These are phyloP conservation scores for Scenedesmus sp. DNA, from an alignment of 163 green algal genomes.

Conservation along the genomic window DNA sequence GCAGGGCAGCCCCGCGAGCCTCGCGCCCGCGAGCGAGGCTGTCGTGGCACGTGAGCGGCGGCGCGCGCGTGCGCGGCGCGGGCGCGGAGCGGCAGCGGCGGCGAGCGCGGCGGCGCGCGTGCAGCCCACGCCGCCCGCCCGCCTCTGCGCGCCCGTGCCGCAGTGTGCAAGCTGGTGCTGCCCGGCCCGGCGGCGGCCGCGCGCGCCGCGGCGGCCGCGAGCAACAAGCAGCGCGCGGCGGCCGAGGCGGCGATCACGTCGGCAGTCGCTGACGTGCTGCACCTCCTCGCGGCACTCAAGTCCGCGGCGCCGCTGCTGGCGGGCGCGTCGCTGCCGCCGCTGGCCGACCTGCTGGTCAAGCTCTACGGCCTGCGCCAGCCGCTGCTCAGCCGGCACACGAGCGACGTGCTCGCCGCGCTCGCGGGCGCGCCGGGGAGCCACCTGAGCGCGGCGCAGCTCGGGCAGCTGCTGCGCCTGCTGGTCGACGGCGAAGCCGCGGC, in stretches of 20 bases:
- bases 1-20: slow-evolving; percentile 55
- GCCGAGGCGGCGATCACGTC: slow-evolving; percentile 76
- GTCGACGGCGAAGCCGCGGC: slow-evolving; percentile 8
- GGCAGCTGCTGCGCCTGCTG: slow-evolving; percentile 57
- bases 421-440: slow-evolving; percentile 39
- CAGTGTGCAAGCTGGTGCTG: slow-evolving; percentile 72
- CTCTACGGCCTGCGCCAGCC: slow-evolving; percentile 78
- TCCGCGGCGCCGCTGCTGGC: slow-evolving; percentile 59
- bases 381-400: slow-evolving; percentile 79
- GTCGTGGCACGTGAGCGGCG: slow-evolving; percentile 57
- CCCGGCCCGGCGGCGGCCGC: slow-evolving; percentile 74
- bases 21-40: slow-evolving; percentile 57
- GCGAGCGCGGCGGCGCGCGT: background rate
- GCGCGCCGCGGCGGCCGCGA: slow-evolving; percentile 67
- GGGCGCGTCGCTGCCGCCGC: slow-evolving; percentile 35
- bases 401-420: slow-evolving; percentile 69
- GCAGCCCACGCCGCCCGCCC: no score
- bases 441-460: slow-evolving; percentile 55
- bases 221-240: slow-evolving; percentile 73
- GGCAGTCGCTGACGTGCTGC: slow-evolving; percentile 81
- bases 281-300: slow-evolving; percentile 82
- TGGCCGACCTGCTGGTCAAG: slow-evolving; percentile 67
- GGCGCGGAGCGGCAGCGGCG: background rate
- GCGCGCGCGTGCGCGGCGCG: background rate
- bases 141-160: no score